These are phyloP conservation scores for Ottelia alismoides DNA, from an alignment of 106 monocot genomes.

Conservation along the genomic window DNA sequence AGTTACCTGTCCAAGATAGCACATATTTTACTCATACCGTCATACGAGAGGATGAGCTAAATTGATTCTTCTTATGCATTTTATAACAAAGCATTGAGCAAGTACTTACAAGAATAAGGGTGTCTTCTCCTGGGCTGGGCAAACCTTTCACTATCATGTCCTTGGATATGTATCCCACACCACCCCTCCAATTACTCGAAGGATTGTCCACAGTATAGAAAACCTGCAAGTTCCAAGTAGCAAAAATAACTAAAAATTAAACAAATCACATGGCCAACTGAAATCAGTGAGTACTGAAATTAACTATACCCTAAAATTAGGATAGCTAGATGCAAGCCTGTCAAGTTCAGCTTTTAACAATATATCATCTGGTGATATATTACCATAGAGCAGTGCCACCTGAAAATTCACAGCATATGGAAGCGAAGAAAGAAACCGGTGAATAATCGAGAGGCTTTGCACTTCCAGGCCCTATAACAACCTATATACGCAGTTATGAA, in stretches of 20 bases:
- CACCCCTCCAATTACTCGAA: slow-evolving; percentile 72
- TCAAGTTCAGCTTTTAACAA: slow-evolving; percentile 81
- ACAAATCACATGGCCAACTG: too few species aligned
- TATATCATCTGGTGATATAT: slow-evolving; percentile 83
- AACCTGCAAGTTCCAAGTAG: slow-evolving; percentile 46
- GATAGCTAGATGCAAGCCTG: slow-evolving; percentile 62
- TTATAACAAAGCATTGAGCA: not conserved
- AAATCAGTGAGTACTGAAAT: not conserved
- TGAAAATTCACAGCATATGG: slow-evolving; percentile 9
- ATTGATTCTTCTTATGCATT: too few species aligned
- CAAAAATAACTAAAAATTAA: too few species aligned
- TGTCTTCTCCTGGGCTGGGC: slow-evolving; percentile 63
- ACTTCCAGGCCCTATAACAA: too few species aligned
- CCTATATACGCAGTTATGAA: too few species aligned
- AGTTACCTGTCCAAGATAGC: too few species aligned
- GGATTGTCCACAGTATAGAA: slow-evolving; percentile 91
- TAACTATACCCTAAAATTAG: slow-evolving; percentile 80
- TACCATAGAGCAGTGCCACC: slow-evolving; percentile 83
- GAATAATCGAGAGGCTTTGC: too few species aligned
- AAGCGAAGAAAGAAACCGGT: not conserved
- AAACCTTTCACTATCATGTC: slow-evolving; percentile 81
- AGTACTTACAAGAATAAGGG: slow-evolving; percentile 73
- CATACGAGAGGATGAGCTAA: too few species aligned
- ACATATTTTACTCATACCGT: too few species aligned
- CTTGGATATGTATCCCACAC: slow-evolving; percentile 63